Evolutionary conservation across 1,284 basidiomycete genomes (phyloP), one percentile per base, ranked within the genome.

Genomic region (Sporisorium exsertum): DNA sequence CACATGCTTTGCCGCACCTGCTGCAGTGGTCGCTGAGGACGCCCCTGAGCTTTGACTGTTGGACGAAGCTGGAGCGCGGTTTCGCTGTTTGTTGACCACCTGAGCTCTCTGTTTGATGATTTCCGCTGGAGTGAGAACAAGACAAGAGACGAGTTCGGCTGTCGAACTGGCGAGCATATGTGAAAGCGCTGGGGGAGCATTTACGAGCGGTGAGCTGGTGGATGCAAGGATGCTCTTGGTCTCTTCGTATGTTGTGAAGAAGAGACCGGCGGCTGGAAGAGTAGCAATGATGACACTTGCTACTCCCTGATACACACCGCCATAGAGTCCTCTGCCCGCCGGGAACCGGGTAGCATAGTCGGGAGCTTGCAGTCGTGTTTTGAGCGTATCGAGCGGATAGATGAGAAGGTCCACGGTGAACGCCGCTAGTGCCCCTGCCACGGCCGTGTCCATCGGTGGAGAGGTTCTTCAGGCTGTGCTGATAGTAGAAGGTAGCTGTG

Each of bases 281-380:
- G 94, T 95, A 15, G 97, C 97, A 12, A 97, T 91, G 1, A 94
- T 92, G 5, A 98, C 95, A 85, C 94, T 97, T n/a, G 95, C 95
- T 5, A 99, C 88, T 13, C 97, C 96, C 80, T 93, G 92, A 87
- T 99, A 99, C 9, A 99, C 90, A 5, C 95, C 95, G 53, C 87
- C 90, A 86, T 99, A 94, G 0, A 77, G 75, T 5, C 95, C 96
- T 13, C 96, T 95, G 1, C 94, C 91, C 24, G 88, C 87, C 55
- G 90, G 86, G 85, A 99, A 98, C 2, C 96, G 95, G 81, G 71
- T 65, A 1, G 53, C 32, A 63, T 43, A 67, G 57, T 93, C 91
- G 1, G 91, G 86, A 6, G 94, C 92, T 84, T 99, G 96, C 51
- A 97, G 88, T 45, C 96, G 91, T n/a, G 96, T 98, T 87, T 99